Conservation (phyloP, 129 eudicot species). For the Centrapalus pauciflorus region DNA sequence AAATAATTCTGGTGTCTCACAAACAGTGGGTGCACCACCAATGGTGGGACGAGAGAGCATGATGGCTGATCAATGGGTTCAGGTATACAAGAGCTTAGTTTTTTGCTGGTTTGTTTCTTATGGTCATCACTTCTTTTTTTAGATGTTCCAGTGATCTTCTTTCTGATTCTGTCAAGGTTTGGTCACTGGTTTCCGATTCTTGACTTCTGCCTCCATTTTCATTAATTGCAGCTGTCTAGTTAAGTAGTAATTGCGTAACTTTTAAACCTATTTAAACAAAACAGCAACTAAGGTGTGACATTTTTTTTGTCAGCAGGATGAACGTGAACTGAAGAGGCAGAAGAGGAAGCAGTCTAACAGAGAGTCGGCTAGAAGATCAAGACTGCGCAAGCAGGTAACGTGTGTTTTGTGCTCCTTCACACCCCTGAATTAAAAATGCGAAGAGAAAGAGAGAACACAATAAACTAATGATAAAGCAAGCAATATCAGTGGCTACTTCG, state of each 20-base stretch:
- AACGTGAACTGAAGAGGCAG: slow-evolving; percentile 85
- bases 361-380: slow-evolving; percentile 92
- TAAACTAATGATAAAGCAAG: too few relatives aligned
- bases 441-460: too few relatives aligned
- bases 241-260: neutral
- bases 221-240: neutral
- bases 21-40: slow-evolving; percentile 21
- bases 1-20: slow-evolving; percentile 30
- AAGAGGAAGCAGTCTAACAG: slow-evolving; percentile 90
- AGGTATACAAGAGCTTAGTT: slow-evolving; percentile 29
- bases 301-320: slow-evolving; percentile 53
- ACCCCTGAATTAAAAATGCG: too few relatives aligned
- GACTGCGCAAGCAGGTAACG: slow-evolving; percentile 89
- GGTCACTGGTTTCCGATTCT: neutral
- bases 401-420: too few relatives aligned
- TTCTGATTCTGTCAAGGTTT: neutral
- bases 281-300: neutral
- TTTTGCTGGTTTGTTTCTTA: neutral
- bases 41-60: slow-evolving; percentile 27
- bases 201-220: neutral
- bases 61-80: slow-evolving; percentile 74
- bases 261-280: neutral
- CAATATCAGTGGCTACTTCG: too few relatives aligned
- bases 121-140: neutral
- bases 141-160: neutral